Evolutionary conservation across 495 filamentous ascomycete species (phyloP).

Genomic region (Talaromyces ruber): DNA sequence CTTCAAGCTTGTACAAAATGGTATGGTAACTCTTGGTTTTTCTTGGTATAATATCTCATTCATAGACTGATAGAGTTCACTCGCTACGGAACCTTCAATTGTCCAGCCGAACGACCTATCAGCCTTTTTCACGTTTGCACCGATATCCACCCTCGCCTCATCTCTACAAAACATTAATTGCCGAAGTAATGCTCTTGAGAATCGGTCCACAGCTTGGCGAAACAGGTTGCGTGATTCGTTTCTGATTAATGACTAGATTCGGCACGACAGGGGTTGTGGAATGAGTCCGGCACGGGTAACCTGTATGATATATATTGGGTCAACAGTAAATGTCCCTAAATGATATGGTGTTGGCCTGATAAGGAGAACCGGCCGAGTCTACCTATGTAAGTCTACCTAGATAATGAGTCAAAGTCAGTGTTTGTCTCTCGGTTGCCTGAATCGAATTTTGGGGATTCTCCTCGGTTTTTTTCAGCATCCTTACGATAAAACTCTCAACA

Average conservation of each 20-base stretch:
- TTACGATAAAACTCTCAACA: background rate
- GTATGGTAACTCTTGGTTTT: background rate
- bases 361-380: background rate
- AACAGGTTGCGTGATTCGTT: background rate
- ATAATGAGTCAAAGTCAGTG: background rate
- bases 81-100: background rate
- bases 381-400: background rate
- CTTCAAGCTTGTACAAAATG: background rate
- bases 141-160: background rate
- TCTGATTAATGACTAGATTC: background rate
- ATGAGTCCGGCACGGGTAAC: background rate
- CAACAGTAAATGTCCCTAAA: background rate
- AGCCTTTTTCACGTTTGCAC: background rate
- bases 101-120: background rate
- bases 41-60: background rate
- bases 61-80: background rate
- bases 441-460: background rate
- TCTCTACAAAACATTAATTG: background rate
- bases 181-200: background rate
- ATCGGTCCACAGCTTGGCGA: background rate
- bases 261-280: background rate
- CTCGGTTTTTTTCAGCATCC: background rate
- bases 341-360: background rate
- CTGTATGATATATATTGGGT: background rate
- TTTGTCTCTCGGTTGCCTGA: background rate